Evolutionary conservation across 495 filamentous ascomycete species (phyloP), one percentile per base, ranked within the genome.

Genomic region (Opeltia flavorubescens): DNA sequence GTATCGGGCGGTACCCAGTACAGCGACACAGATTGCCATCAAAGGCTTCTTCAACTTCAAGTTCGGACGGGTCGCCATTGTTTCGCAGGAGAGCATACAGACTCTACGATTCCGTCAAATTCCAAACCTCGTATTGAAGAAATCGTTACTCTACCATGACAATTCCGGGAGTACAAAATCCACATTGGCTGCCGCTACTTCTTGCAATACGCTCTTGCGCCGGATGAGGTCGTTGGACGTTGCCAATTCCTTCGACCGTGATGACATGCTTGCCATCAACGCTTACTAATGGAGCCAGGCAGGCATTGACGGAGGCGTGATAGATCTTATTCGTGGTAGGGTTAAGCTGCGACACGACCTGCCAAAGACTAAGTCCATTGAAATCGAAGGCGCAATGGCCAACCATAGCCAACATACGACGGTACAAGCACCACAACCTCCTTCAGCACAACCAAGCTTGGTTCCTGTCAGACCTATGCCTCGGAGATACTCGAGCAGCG

Each of bases 191-290:
- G 5, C 75, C 76, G 62, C 71, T 76, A 5, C 68, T 66, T 48
- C 62, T 58, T 6, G 47, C 46, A 49, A 98, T 83, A 36, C 91
- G 77, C 64, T 98, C 89, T 63, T 98, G 91, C 1, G 83, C 69
- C 3, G 91, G 85, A 68, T 98, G 91, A 9, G 91, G 91, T 30
- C 74, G 75, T 62, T 88, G 83, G 41, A 83, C 78, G 57, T 84
- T 83, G 8, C 91, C 91, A 61, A 98, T 94, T n/a, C 91, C 91
- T 63, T 98, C 91, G 11, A 98, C 79, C 6, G 91, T 98, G 55
- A 98, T 89, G 51, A 98, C 89, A 73, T 98, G 91, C 63, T 98
- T 98, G 21, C 91, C 91, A 64, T 95, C 91, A 12, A 98, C 75
- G 50, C 86, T 89, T 26, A 88, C 80, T 43, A 98, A 69, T 1